These are phyloP conservation scores for Penstemon eatonii DNA, from an alignment of 257 asterid species.

Conservation along the genomic window DNA sequence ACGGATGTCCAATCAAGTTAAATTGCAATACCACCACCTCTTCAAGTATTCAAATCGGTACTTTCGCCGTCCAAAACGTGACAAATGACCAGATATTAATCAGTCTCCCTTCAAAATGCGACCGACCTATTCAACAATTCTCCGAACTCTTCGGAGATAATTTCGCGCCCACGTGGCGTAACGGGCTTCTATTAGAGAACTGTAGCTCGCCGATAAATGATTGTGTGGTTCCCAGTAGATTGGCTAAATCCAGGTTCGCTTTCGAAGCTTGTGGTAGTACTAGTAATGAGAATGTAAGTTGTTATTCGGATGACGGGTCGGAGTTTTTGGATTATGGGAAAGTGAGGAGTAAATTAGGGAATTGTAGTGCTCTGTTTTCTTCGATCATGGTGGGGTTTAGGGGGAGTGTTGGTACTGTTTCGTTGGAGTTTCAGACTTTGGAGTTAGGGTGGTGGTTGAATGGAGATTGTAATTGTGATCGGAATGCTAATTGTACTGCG, in stretches of 20 bases:
- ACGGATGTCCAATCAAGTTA: conserved; percentile 49
- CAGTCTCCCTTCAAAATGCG: conserved; percentile 48
- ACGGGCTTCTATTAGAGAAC: conserved; percentile 52
- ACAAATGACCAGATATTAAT: conserved; percentile 50
- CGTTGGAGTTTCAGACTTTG: conserved; percentile 53
- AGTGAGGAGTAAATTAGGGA: conserved; percentile 30
- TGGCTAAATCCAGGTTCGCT: conserved; percentile 26
- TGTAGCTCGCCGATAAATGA: conserved; percentile 42
- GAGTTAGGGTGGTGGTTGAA: conserved; percentile 85
- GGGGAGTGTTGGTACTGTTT: conserved; percentile 21
- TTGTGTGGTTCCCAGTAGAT: conserved; percentile 44
- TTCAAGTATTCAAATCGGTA: conserved; percentile 41
- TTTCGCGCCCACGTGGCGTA: conserved; percentile 58
- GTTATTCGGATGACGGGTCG: conserved; percentile 37
- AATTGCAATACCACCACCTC: conserved; percentile 29
- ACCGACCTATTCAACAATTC: conserved; percentile 52
- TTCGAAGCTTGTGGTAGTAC: conserved; percentile 30
- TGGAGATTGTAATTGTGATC: conserved; percentile 52
- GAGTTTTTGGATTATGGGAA: conserved; percentile 38
- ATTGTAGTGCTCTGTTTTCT: conserved; percentile 47
- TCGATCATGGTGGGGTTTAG: conserved; percentile 49
- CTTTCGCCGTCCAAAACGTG: conserved; percentile 43
- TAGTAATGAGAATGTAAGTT: conserved; percentile 27
- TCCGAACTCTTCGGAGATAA: conserved; percentile 31
- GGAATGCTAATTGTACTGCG: conserved; percentile 39